A percentile compares a stretch with the other conserved stretches of the same genome.
phyloP scores from a whole-genome alignment of 441 rosid species.

The Pelargonium australe region DNA sequence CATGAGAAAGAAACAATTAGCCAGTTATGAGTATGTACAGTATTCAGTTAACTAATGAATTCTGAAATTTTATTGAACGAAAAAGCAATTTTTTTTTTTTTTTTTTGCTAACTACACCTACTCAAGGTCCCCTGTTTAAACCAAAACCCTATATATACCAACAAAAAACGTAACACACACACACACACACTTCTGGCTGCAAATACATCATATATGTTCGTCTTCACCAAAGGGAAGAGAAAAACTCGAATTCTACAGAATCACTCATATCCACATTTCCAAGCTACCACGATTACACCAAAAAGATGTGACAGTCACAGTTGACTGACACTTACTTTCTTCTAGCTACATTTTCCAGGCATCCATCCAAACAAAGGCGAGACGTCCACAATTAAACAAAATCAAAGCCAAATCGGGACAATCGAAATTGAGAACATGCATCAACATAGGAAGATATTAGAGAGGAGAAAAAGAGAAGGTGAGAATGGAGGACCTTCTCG shows the following conservation, averaged over 20 bases:
- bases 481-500: conserved; percentile 19
- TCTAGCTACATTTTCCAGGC: not conserved
- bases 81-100: not conserved
- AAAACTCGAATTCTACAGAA: not conserved
- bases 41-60: not conserved
- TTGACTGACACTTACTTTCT: not conserved
- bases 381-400: too few relatives aligned
- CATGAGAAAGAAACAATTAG: too few relatives aligned
- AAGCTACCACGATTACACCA: not conserved
- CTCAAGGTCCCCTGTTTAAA: not conserved
- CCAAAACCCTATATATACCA: not conserved
- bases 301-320: not conserved
- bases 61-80: not conserved
- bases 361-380: not conserved
- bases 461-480: not conserved
- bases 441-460: too few relatives aligned
- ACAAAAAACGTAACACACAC: not conserved
- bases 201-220: not conserved
- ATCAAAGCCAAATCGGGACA: not conserved
- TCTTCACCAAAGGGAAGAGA: not conserved
- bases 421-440: not conserved
- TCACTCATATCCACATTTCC: not conserved
- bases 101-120: not conserved
- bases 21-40: not conserved
- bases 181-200: not conserved